Evolutionary conservation across 768 basidiomycete genomes (phyloP), one percentile per base, ranked within the genome.

Genomic region (Vishniacozyma victoriae): DNA sequence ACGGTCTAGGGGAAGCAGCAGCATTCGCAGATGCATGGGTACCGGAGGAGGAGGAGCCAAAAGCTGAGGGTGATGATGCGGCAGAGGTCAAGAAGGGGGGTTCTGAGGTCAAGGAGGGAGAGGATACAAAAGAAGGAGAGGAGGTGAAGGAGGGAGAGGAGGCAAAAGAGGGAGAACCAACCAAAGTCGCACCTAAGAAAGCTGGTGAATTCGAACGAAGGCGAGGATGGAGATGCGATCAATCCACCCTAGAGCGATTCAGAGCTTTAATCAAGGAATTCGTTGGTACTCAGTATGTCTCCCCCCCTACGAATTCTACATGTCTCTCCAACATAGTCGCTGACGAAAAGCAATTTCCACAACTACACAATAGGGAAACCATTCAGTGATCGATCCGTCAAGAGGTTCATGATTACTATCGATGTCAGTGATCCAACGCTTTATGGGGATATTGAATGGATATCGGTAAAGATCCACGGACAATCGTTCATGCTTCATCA

Each of bases 401-500:
- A 84, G 59, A 78, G 95, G n/a, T 79, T 81, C 68, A 92, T 99
- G 84, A 87, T 88, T 59, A 79, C 77, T 43, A 82, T 97, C 2
- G 83, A 88, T 72, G 93, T 87, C 14, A 75, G 78, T 5, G 87
- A 93, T 41, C 92, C 93, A n/a, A 81, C 79, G 3, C 85, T 93
- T 2, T 84, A 89, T 53, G 89, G 87, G 18, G 83, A 83, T 31
- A 92, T 86, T 1, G 93, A 99, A 65, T 97, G 93, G 92, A 81
- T 97, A 36, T 86, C 85, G 37, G 83, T 97, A 16, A 76, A 86
- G 51, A 85, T 95, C 69, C 90, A 97, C 67, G 95, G 93, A 0
- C 95, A 99, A 72, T 91, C 88, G 60, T 99, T 99, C 72, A 97
- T 99, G 95, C 74, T 99, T 45, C 93, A 99, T 71, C 95, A 99